Base-by-base conservation (phyloP, 176 grass and related monocot species). In the Panicum miliaceum region DNA sequence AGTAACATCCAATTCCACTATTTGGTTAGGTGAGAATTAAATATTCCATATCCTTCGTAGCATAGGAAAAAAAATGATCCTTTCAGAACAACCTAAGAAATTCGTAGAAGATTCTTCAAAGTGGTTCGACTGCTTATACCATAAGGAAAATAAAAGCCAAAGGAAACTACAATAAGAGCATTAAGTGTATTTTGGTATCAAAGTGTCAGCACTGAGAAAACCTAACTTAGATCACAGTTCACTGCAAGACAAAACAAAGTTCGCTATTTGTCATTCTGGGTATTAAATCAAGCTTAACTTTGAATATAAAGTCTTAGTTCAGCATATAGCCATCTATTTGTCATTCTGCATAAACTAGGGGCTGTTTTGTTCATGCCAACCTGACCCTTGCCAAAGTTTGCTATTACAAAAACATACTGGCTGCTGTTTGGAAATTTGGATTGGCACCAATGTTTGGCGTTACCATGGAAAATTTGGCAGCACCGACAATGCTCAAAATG, bases 101-200 rank as follows among this genome's bases (percentile, higher is more conserved):
- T 34, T 68, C 4, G 34, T 53, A 52, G 38, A 34, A 64, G 63
- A 71, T 77, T 66, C 54, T 47, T 84, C 71, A 75, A 36, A 22
- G 14, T 56, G 71, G 57, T 61, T 84, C 62, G 34, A 74, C 69
- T 69, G 42, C 71, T 82, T 79, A 74, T 67, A 84, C 35, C 37
- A 72, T 12, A 32, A 18, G 11, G n/a, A 73, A 47, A 82, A 51
- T 87, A 59, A 68, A 46, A 60, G 58, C 6, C 56, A 63, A 35
- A 73, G 35, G 45, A 72, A 84, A 59, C 26, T 75, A 80, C 14
- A 66, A 57, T 19, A 88, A 45, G 67, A 59, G 35, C 77, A 77
- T 20, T 20, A 35, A 81, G 34, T 70, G 26, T 22, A 25, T 75
- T 61, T 59, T 69, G 56, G 19, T 52, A 37, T 8, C 2, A 40